A percentile compares a stretch with the other conserved stretches of the same genome.
Evolutionary conservation across 2,329 filamentous ascomycete genomes (phyloP).

Genomic region (Zymoseptoria tritici): DNA sequence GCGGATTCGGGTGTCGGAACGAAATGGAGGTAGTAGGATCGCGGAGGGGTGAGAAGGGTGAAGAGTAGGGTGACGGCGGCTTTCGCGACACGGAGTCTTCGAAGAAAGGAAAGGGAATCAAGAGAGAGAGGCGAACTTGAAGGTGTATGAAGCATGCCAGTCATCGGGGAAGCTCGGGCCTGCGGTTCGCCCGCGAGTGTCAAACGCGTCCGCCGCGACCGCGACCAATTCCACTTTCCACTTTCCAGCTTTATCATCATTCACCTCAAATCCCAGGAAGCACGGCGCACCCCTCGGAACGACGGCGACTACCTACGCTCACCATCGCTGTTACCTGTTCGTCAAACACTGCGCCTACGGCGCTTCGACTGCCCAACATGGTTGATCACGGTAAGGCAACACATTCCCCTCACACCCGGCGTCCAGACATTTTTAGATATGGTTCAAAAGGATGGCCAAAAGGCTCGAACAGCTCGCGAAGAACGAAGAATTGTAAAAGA

Average conservation of each 20-base stretch:
- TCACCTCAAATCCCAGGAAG: background rate
- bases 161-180: background rate
- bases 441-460: background rate
- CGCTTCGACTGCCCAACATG: background rate
- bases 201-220: background rate
- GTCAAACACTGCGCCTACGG: background rate
- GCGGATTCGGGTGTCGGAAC: background rate
- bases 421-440: background rate
- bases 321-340: background rate
- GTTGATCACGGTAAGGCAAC: background rate
- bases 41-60: conserved; percentile 6
- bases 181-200: background rate
- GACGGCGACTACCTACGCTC: background rate
- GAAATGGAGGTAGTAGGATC: conserved; percentile 2
- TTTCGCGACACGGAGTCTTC: conserved; percentile 33
- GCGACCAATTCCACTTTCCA: background rate
- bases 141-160: background rate
- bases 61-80: conserved; percentile 19
- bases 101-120: conserved; percentile 22
- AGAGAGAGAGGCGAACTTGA: background rate
- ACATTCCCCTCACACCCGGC: background rate
- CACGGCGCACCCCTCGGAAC: background rate
- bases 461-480: no score
- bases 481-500: no score
- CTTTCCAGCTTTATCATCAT: background rate